Evolutionary conservation across 1,284 basidiomycete genomes (phyloP).

Genomic region (Irpex rosettiformis): DNA sequence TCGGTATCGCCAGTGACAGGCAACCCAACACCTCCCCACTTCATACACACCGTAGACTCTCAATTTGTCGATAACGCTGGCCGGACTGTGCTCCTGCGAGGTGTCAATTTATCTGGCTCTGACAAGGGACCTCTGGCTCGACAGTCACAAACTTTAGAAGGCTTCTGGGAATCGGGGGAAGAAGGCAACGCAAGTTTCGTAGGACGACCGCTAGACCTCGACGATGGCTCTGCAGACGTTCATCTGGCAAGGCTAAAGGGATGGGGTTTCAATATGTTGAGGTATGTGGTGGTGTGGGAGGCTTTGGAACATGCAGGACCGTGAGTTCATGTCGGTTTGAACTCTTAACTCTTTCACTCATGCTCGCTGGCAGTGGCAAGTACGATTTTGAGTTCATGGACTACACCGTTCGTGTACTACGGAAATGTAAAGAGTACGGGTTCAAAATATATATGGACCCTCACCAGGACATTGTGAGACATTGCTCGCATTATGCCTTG

Average conservation of each 20-base stretch:
- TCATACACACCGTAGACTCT: conserved; percentile 66
- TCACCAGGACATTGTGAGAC: conserved; percentile 89
- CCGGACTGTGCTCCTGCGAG: conserved; percentile 83
- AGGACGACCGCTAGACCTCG: conserved; percentile 75
- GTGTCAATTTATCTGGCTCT: conserved; percentile 90
- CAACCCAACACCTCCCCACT: conserved; percentile 44
- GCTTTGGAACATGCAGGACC: conserved; percentile 91
- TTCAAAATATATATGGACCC: conserved; percentile 95
- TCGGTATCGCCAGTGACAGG: conserved; percentile 69
- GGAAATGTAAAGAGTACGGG: conserved; percentile 93
- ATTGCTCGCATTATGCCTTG: not conserved
- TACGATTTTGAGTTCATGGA: conserved; percentile 94
- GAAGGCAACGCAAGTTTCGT: conserved; percentile 71
- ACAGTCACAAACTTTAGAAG: conserved; percentile 66
- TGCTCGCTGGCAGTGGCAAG: conserved; percentile 57
- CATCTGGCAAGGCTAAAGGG: conserved; percentile 83
- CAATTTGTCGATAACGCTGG: conserved; percentile 86
- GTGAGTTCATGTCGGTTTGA: conserved; percentile 48
- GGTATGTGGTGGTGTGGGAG: conserved; percentile 95
- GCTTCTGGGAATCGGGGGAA: conserved; percentile 90
- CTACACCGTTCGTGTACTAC: conserved; percentile 83
- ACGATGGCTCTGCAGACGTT: conserved; percentile 84
- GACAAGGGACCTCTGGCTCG: conserved; percentile 78
- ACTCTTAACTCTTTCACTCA: conserved; percentile 2
- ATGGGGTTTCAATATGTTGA: conserved; percentile 95